Percentiles rank a stretch among this genome's conserved stretches.
Evolutionary conservation across 176 grass and related monocot species (phyloP).

Genomic region (Neostapfia colusana): DNA sequence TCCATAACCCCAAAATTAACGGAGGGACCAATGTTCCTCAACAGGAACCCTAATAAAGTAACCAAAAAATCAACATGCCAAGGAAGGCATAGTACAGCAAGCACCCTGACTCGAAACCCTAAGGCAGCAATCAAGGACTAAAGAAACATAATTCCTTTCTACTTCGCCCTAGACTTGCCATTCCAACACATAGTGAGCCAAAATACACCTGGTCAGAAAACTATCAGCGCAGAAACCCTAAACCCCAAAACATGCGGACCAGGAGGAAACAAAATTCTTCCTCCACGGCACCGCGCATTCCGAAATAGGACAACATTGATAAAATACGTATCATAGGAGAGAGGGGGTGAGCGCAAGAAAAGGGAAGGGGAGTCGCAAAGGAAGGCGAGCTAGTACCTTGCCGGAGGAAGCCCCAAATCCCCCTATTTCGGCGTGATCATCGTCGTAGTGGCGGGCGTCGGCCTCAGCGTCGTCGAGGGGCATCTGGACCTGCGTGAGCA

Average conservation of each 20-base stretch:
- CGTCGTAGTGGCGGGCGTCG: constrained; percentile 75
- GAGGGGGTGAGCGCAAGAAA: background rate
- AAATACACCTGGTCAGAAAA: background rate
- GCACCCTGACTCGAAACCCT: background rate
- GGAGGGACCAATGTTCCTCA: background rate
- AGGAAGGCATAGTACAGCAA: background rate
- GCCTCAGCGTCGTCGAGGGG: constrained; percentile 82
- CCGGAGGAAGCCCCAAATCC: constrained; percentile 68
- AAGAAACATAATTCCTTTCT: too few relatives aligned
- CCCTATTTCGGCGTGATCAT: constrained; percentile 74
- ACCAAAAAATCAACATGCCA: background rate
- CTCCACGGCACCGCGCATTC: background rate
- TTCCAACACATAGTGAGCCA: background rate
- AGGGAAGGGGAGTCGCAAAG: background rate
- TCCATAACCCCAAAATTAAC: background rate
- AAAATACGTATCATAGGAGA: background rate
- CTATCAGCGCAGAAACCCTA: constrained; percentile 3
- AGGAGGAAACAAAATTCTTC: background rate
- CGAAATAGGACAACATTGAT: background rate
- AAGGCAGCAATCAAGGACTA: background rate
- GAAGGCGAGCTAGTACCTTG: constrained; percentile 53
- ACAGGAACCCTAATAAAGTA: background rate
- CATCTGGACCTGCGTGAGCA: constrained; percentile 89
- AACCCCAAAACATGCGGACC: background rate
- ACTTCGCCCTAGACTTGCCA: background rate